Percentiles rank a stretch among this genome's conserved stretches.
Conservation (phyloP, 129 eudicot species). For the Logfia minima region DNA sequence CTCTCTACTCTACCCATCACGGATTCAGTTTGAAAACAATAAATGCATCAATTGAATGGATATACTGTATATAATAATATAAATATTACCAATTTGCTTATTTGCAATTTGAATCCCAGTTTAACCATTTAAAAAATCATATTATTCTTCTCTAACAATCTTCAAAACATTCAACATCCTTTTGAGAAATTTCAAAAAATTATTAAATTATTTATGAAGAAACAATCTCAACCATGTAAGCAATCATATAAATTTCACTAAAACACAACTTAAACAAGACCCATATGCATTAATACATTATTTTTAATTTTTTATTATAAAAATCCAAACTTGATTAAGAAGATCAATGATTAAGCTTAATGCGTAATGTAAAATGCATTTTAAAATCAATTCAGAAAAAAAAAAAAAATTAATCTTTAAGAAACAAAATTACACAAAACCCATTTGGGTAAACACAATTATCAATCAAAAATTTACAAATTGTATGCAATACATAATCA, state of each 20-base stretch:
- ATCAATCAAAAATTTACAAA: not conserved
- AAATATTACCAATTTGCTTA: not conserved
- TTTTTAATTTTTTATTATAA: not conserved
- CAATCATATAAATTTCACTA: slow-evolving; percentile 24
- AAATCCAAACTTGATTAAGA: slow-evolving; percentile 4
- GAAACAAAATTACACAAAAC: not conserved
- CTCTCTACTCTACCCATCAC: slow-evolving; percentile 42
- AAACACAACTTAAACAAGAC: not conserved
- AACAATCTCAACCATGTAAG: not conserved
- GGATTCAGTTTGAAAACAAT: slow-evolving; percentile 51
- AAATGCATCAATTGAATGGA: slow-evolving; percentile 45
- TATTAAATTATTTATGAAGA: not conserved
- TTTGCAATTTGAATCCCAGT: slow-evolving; percentile 22
- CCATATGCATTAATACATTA: not conserved
- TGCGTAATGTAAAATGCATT: slow-evolving; percentile 24
- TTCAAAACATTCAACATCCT: not conserved
- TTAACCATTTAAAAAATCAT: not conserved
- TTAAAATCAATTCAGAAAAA: not conserved
- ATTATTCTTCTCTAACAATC: not conserved
- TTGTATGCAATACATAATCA: not conserved
- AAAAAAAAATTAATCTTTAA: not conserved
- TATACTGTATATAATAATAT: not conserved
- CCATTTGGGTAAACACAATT: slow-evolving; percentile 12
- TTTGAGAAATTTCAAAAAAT: slow-evolving; percentile 2
- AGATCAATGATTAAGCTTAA: slow-evolving; percentile 26